Conservation (phyloP, 164 flowering plant species). For the Stephania yunnanensis region DNA sequence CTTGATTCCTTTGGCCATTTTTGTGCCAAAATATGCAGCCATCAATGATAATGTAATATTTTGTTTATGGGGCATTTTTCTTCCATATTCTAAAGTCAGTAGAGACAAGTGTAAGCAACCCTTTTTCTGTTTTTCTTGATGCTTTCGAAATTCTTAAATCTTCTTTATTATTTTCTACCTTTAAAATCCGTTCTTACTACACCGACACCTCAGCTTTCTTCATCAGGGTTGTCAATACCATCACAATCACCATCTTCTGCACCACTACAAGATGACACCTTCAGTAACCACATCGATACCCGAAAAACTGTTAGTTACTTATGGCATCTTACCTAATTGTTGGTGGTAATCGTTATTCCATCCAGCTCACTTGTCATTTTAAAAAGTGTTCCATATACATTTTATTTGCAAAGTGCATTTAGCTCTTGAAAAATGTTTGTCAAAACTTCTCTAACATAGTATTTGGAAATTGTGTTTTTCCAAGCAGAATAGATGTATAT, state of each 20-base stretch:
- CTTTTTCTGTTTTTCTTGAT: neutral
- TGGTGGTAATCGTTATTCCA: too few species aligned
- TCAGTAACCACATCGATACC: neutral
- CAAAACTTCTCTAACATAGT: too few species aligned
- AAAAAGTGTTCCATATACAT: too few species aligned
- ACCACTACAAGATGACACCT: neutral
- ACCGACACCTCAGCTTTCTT: neutral
- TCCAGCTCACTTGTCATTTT: too few species aligned
- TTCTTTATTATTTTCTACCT: neutral
- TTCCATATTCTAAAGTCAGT: neutral
- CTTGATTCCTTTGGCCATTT: neutral
- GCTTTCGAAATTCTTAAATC: neutral
- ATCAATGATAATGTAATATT: neutral
- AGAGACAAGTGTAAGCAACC: neutral
- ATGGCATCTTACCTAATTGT: too few species aligned
- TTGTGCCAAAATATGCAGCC: neutral
- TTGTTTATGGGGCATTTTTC: neutral
- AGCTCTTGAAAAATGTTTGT: too few species aligned
- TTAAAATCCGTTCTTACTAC: neutral
- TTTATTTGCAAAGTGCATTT: too few species aligned
- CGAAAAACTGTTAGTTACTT: neutral
- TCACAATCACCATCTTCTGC: neutral
- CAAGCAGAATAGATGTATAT: too few species aligned
- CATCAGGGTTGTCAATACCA: neutral
- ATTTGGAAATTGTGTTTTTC: too few species aligned